Conservation (phyloP, 352 stramenopile genomes). For the Phytophthora megakarya region DNA sequence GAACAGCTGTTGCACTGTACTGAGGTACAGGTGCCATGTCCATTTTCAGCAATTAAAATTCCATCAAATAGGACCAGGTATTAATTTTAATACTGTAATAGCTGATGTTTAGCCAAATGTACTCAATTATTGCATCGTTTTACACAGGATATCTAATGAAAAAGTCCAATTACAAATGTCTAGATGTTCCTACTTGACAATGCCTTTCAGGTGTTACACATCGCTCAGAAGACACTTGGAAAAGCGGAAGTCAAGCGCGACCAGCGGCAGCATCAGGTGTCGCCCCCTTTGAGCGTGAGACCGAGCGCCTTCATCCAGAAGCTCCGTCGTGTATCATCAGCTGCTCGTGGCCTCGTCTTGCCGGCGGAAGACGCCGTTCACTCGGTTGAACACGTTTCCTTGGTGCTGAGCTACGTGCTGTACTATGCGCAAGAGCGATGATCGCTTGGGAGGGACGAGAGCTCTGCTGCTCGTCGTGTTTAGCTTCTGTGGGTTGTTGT, state of each 20-base stretch:
- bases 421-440: conserved; percentile 27
- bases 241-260: conserved; percentile 25
- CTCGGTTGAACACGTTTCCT: too few species aligned
- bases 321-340: conserved; percentile 18
- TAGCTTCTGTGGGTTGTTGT: conserved; percentile 3
- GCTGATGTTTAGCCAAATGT: background rate
- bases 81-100: too few species aligned
- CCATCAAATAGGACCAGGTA: too few species aligned
- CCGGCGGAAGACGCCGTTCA: conserved; percentile 13
- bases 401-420: conserved; percentile 5
- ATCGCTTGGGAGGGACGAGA: conserved; percentile 10
- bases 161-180: background rate
- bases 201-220: conserved; percentile 23
- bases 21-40: too few species aligned
- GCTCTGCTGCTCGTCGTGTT: conserved; percentile 10
- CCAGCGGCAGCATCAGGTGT: conserved; percentile 3
- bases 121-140: background rate
- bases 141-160: background rate
- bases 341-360: conserved; percentile 22
- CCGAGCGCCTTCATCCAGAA: background rate
- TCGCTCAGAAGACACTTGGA: conserved; percentile 14
- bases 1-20: conserved; percentile 13
- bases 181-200: conserved; percentile 6
- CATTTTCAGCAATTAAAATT: too few species aligned
- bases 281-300: conserved; percentile 11